phyloP scores from a whole-genome alignment of 495 filamentous ascomycete genomes.

The Cladorrhinum samala region DNA sequence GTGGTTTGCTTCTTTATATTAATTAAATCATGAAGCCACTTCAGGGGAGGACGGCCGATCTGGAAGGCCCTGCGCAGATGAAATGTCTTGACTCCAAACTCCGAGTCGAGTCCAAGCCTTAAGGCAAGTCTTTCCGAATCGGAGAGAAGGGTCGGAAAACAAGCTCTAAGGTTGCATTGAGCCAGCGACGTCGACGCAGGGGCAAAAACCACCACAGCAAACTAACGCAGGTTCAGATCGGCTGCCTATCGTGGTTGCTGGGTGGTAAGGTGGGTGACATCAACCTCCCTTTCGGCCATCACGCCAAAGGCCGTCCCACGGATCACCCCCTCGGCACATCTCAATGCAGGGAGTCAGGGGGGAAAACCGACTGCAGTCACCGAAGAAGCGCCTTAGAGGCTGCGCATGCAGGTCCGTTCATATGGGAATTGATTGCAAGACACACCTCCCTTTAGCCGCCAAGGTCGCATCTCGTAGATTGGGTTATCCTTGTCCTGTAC shows the following conservation, averaged over 20 bases:
- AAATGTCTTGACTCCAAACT: neutral
- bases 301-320: neutral
- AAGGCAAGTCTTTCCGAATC: neutral
- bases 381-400: neutral
- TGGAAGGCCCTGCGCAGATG: neutral
- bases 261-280: slow-evolving; percentile 2
- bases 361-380: neutral
- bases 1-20: no score
- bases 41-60: neutral
- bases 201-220: neutral
- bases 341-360: slow-evolving; percentile 3
- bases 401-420: neutral
- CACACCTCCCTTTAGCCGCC: slow-evolving; percentile 20
- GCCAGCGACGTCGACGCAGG: neutral
- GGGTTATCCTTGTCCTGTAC: no score
- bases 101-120: neutral
- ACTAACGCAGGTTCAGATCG: neutral
- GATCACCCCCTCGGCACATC: neutral
- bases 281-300: neutral
- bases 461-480: slow-evolving; percentile 12
- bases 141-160: no score
- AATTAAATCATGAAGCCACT: no score
- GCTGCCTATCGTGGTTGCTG: neutral
- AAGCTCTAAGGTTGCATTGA: neutral
- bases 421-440: slow-evolving; percentile 20